Conservation (phyloP, 1,284 basidiomycete species). For the Boletellus dicymbophilus region DNA sequence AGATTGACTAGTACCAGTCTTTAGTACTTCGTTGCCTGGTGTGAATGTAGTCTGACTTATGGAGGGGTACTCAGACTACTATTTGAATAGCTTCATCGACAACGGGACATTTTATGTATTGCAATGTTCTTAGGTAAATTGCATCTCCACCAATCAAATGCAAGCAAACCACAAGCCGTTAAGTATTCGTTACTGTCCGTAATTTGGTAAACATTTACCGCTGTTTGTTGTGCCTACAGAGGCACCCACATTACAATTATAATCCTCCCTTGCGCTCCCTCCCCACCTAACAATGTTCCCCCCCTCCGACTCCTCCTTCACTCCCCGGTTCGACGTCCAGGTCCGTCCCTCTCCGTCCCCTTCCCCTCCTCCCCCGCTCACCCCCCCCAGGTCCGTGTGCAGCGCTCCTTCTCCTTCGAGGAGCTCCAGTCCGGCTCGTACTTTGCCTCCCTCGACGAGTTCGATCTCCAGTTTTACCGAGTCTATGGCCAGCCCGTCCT, state of each 20-base stretch:
- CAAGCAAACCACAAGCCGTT: too few relatives aligned
- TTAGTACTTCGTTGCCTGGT: too few relatives aligned
- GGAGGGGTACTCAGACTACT: too few relatives aligned
- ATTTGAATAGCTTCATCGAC: too few relatives aligned
- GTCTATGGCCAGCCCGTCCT: slow-evolving; percentile 34
- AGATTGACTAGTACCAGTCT: too few relatives aligned
- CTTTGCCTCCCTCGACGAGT: slow-evolving; percentile 31
- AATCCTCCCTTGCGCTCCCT: not conserved
- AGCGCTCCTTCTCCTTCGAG: slow-evolving; percentile 34
- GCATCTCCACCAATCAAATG: too few relatives aligned
- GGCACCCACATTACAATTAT: not conserved
- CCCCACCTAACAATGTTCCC: slow-evolving; percentile 26
- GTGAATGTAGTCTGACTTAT: too few relatives aligned
- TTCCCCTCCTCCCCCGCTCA: not conserved
- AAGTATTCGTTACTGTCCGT: too few relatives aligned
- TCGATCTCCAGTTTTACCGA: slow-evolving; percentile 33
- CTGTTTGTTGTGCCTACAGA: not conserved
- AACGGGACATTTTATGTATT: too few relatives aligned
- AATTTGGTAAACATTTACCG: too few relatives aligned
- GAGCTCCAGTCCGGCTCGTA: slow-evolving; percentile 36
- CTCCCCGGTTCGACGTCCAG: slow-evolving; percentile 26
- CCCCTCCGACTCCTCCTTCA: slow-evolving; percentile 6
- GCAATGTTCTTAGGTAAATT: too few relatives aligned
- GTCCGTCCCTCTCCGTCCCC: not conserved
- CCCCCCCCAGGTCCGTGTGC: slow-evolving; percentile 25